phyloP scores from a whole-genome alignment of 1,139 yeast genomes.

The Hemisphaericaspora subhashii region DNA sequence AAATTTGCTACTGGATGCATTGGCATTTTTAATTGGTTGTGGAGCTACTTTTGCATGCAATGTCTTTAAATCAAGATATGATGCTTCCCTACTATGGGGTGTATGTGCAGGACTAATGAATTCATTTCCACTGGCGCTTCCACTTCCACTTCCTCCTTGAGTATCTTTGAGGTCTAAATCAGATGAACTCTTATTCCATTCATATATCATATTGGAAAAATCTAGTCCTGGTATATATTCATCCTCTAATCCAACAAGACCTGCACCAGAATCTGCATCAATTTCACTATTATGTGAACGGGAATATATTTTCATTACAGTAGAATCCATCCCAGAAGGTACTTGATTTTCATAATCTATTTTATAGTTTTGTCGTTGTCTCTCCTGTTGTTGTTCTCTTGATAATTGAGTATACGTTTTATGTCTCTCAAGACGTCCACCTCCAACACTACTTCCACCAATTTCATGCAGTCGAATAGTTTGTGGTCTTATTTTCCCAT shows the following conservation, averaged over 20 bases:
- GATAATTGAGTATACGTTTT: slow-evolving; percentile 2
- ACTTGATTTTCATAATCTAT: slow-evolving; percentile 2
- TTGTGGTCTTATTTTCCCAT: slow-evolving; percentile 46
- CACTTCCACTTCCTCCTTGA: slow-evolving; percentile 7
- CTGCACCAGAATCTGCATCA: slow-evolving; percentile 14
- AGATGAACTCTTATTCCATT: slow-evolving; percentile 31
- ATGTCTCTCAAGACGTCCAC: slow-evolving; percentile 1
- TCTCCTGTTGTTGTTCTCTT: background rate
- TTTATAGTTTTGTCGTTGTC: background rate
- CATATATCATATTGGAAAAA: slow-evolving; percentile 43
- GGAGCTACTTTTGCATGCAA: slow-evolving; percentile 52
- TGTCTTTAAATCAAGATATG: slow-evolving; percentile 42
- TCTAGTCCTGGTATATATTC: slow-evolving; percentile 71
- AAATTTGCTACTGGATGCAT: slow-evolving; percentile 13
- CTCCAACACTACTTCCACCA: too few species aligned
- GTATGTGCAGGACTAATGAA: slow-evolving; percentile 20
- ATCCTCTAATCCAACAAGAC: slow-evolving; percentile 55
- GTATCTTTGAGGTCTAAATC: slow-evolving; percentile 12
- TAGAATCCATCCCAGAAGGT: slow-evolving; percentile 7
- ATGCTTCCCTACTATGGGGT: slow-evolving; percentile 33
- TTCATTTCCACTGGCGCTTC: slow-evolving; percentile 1
- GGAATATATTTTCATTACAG: slow-evolving; percentile 26
- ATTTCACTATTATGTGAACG: slow-evolving; percentile 30
- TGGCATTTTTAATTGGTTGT: slow-evolving; percentile 33
- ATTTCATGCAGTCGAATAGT: slow-evolving; percentile 5